Conservation (phyloP, 2,329 filamentous ascomycete genomes). For the Aaosphaeria arxii region DNA sequence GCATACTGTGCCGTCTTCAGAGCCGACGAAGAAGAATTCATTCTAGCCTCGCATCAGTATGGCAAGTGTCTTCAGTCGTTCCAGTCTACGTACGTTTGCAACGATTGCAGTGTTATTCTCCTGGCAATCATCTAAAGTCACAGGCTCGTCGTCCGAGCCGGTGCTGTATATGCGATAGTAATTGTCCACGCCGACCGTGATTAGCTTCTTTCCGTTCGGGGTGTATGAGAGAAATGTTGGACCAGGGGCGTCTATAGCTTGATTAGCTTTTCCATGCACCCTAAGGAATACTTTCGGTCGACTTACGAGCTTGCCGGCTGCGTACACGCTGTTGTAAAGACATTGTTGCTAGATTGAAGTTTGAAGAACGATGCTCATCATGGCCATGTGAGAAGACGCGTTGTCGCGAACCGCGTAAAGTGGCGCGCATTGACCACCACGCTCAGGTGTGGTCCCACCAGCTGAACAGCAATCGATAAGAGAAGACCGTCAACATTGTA, state of each 20-base stretch:
- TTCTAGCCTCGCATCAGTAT: conserved; percentile 48
- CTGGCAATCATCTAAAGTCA: conserved; percentile 85
- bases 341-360: conserved; percentile 9
- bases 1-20: conserved; percentile 94
- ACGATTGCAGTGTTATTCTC: conserved; percentile 82
- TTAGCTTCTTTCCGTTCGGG: conserved; percentile 77
- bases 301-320: conserved; percentile 33
- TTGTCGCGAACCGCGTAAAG: conserved; percentile 3
- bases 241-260: conserved; percentile 68
- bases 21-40: conserved; percentile 82
- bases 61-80: neutral
- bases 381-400: too few relatives aligned
- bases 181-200: conserved; percentile 92
- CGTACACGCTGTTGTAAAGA: conserved; percentile 18
- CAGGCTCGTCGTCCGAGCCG: conserved; percentile 86
- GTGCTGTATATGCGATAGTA: conserved; percentile 90
- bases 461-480: too few relatives aligned
- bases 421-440: conserved; percentile 3
- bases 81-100: conserved; percentile 53
- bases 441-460: neutral
- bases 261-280: neutral
- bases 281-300: neutral
- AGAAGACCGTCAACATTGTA: too few relatives aligned
- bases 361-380: too few relatives aligned
- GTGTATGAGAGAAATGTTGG: conserved; percentile 87